phyloP scores from a whole-genome alignment of 257 asterid species.

The Nicotiana knightiana region DNA sequence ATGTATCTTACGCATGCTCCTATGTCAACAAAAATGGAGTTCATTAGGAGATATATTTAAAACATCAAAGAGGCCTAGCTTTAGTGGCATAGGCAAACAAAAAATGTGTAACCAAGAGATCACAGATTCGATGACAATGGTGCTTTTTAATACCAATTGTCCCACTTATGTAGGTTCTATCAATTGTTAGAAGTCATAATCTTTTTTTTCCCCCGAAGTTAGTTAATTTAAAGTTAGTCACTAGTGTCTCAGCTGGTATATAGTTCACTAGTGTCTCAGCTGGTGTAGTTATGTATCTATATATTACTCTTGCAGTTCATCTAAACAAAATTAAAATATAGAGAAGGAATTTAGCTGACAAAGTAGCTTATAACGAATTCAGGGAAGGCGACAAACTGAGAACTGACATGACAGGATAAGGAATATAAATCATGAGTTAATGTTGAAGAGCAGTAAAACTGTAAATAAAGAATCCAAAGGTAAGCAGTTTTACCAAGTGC shows the following conservation, averaged over 20 bases:
- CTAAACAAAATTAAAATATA: neutral
- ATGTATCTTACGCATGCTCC: constrained; percentile 44
- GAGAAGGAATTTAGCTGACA: neutral
- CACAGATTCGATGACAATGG: neutral
- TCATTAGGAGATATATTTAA: neutral
- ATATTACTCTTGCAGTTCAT: neutral
- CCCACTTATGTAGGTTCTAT: neutral
- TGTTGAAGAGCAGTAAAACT: neutral
- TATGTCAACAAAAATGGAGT: constrained; percentile 14
- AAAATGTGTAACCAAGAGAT: neutral
- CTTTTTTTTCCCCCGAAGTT: neutral
- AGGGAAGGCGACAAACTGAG: constrained; percentile 6
- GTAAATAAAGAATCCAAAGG: neutral
- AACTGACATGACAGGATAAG: neutral
- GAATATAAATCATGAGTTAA: neutral
- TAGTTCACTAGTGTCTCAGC: neutral
- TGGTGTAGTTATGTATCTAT: neutral
- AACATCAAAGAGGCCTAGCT: neutral
- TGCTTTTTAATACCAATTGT: neutral
- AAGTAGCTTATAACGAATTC: neutral
- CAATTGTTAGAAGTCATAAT: neutral
- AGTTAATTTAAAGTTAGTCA: neutral
- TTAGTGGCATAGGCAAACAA: neutral
- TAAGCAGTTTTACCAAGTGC: constrained; percentile 51
- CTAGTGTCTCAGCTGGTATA: neutral